phyloP scores from a whole-genome alignment of 441 rosid species.

The Arabidopsis hybrid region DNA sequence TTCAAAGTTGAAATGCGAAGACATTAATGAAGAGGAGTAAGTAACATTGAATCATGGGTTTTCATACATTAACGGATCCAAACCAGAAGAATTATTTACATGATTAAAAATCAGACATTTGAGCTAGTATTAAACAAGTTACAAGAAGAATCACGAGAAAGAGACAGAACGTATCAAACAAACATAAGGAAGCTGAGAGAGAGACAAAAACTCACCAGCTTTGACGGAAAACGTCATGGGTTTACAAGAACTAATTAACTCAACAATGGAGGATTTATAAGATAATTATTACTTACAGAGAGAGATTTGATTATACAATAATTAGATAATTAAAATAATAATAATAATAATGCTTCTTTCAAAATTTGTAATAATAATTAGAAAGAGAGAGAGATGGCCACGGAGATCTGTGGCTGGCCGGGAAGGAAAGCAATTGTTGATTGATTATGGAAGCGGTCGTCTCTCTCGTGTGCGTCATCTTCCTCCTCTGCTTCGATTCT shows the following conservation, averaged over 20 bases:
- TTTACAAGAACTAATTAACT: constrained; percentile 11
- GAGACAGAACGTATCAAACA: constrained; percentile 20
- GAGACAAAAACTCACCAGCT: constrained; percentile 39
- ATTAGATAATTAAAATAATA: neutral
- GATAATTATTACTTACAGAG: neutral
- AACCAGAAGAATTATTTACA: neutral
- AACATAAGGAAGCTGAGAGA: neutral
- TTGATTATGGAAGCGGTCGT: constrained; percentile 30
- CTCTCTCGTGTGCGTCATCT: constrained; percentile 34
- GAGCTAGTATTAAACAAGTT: neutral
- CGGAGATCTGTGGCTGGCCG: constrained; percentile 36
- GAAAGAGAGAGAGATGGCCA: constrained; percentile 34
- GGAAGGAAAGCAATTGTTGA: neutral
- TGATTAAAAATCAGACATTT: neutral
- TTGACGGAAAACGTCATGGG: constrained; percentile 25
- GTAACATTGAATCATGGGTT: constrained; percentile 3
- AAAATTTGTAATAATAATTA: constrained; percentile 19
- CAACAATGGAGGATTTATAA: constrained; percentile 24
- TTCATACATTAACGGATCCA: constrained; percentile 14
- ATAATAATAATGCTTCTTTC: too few species aligned
- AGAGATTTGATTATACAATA: neutral
- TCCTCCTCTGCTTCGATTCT: neutral
- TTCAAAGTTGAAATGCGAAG: constrained; percentile 3
- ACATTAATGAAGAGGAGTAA: constrained; percentile 7
- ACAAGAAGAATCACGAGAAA: constrained; percentile 8